A percentile compares a stretch with the other conserved stretches of the same genome.
phyloP scores from a whole-genome alignment of 2,329 filamentous ascomycete species.

The Exophiala phaeomuriformis region DNA sequence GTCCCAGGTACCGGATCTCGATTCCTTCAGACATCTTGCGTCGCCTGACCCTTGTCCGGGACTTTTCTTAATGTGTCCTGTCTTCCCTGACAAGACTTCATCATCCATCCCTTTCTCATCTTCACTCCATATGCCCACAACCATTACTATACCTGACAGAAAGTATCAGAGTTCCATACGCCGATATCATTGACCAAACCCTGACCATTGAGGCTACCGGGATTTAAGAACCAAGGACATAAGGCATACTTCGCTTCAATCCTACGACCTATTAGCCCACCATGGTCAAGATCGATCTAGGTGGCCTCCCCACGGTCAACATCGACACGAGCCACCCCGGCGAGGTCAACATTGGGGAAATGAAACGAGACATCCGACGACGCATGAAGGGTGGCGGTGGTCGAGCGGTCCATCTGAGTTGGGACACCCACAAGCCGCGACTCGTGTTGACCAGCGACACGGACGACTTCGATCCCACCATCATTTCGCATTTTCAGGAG shows the following conservation, averaged over 20 bases:
- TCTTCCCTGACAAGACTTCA: too few relatives aligned
- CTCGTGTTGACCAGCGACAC: conserved; percentile 27
- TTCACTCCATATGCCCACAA: neutral
- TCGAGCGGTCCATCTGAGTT: conserved; percentile 13
- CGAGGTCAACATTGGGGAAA: neutral
- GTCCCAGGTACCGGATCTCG: too few relatives aligned
- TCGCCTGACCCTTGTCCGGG: too few relatives aligned
- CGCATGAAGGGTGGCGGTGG: conserved; percentile 8
- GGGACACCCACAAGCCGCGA: conserved; percentile 18
- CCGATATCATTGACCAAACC: too few relatives aligned
- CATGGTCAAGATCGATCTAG: conserved; percentile 20
- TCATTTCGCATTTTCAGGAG: conserved; percentile 48
- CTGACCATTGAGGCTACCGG: too few relatives aligned
- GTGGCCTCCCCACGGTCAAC: conserved; percentile 21
- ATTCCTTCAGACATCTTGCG: too few relatives aligned
- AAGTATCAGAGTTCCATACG: too few relatives aligned
- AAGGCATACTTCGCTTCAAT: neutral
- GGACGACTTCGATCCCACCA: conserved; percentile 47
- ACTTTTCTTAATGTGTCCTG: too few relatives aligned
- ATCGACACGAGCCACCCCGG: conserved; percentile 12
- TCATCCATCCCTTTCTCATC: neutral
- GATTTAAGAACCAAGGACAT: neutral
- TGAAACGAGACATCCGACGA: conserved; percentile 4
- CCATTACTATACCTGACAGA: too few relatives aligned
- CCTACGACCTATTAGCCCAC: neutral